phyloP scores from a whole-genome alignment of 1,284 basidiomycete species.

The Anthracocystis panici-leucophaei region DNA sequence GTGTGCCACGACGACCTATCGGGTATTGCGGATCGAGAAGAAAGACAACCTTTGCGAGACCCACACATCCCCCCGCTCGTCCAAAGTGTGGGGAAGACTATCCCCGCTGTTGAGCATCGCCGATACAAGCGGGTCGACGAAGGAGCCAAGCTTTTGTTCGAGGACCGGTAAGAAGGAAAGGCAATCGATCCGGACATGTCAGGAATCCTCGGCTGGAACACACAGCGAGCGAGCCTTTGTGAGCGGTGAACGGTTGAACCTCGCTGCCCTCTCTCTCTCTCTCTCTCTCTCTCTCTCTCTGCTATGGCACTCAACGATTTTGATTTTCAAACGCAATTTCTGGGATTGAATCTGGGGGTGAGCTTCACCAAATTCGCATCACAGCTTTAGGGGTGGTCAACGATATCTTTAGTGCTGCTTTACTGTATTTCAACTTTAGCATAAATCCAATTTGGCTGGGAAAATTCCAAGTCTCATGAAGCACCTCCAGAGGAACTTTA shows the following conservation, averaged over 20 bases:
- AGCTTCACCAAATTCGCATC: not conserved
- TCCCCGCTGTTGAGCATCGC: not conserved
- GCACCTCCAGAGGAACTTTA: too few species aligned
- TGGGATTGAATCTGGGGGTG: not conserved
- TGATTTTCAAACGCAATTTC: slow-evolving; percentile 1
- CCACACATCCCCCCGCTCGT: not conserved
- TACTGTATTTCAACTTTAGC: too few species aligned
- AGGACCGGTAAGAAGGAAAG: slow-evolving; percentile 2
- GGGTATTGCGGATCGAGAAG: slow-evolving; percentile 1
- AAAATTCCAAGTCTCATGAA: too few species aligned
- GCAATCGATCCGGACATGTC: slow-evolving; percentile 29
- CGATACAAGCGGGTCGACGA: not conserved
- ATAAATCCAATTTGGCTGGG: too few species aligned
- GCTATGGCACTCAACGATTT: too few species aligned
- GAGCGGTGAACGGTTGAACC: not conserved
- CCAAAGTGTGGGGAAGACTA: not conserved
- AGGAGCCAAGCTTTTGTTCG: not conserved
- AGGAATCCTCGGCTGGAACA: slow-evolving; percentile 26
- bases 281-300: too few species aligned
- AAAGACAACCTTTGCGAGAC: too few species aligned
- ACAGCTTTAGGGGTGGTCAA: too few species aligned
- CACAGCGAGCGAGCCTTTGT: not conserved
- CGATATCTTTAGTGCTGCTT: too few species aligned
- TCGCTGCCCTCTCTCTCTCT: not conserved
- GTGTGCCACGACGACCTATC: not conserved